phyloP scores from a whole-genome alignment of 2,329 filamentous ascomycete genomes.

The Phoma sp. region DNA sequence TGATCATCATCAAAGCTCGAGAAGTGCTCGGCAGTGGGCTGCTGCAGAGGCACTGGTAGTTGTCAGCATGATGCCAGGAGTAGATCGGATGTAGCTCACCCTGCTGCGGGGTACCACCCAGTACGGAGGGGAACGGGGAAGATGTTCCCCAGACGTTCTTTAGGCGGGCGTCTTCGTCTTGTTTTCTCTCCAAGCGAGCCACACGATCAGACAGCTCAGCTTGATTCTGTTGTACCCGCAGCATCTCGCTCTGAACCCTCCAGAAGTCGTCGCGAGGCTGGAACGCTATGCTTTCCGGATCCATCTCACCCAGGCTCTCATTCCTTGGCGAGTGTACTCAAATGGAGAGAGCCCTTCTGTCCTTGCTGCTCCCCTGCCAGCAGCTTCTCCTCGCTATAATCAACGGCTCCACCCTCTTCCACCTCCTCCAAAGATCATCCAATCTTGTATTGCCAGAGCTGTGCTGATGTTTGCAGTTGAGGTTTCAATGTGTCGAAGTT shows the following conservation, averaged over 20 bases:
- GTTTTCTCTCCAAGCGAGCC: slow-evolving; percentile 65
- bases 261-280: slow-evolving; percentile 70
- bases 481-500: neutral
- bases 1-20: slow-evolving; percentile 91
- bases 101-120: slow-evolving; percentile 84
- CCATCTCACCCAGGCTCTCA: slow-evolving; percentile 56
- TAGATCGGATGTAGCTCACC: slow-evolving; percentile 62
- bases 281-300: slow-evolving; percentile 67
- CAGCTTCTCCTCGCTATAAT: slow-evolving; percentile 16
- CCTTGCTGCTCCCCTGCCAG: slow-evolving; percentile 19
- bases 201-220: slow-evolving; percentile 67
- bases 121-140: slow-evolving; percentile 86
- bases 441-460: neutral
- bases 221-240: slow-evolving; percentile 65
- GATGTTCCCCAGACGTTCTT: slow-evolving; percentile 87
- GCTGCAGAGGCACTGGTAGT: slow-evolving; percentile 73
- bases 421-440: slow-evolving; percentile 10
- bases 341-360: slow-evolving; percentile 28
- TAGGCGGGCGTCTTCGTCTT: slow-evolving; percentile 67
- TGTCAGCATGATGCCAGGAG: slow-evolving; percentile 20
- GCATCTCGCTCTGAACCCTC: slow-evolving; percentile 68
- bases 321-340: slow-evolving; percentile 36
- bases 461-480: neutral
- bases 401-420: slow-evolving; percentile 18
- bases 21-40: slow-evolving; percentile 83